phyloP scores from a whole-genome alignment of 805 yeast genomes.

The Sungouiella blattae region DNA sequence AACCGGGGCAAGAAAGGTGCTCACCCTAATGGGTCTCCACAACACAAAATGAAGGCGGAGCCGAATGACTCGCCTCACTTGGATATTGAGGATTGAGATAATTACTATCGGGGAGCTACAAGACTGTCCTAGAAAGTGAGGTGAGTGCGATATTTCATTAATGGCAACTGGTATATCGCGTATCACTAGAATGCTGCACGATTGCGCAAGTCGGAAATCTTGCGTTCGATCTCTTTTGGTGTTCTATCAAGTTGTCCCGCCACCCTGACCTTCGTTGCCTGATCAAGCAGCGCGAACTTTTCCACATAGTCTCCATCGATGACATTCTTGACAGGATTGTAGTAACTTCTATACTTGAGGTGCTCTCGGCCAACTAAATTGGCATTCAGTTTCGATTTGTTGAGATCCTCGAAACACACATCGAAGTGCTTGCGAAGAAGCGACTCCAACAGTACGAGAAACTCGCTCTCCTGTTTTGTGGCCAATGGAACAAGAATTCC shows the following conservation, averaged over 20 bases:
- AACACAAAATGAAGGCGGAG: too few species aligned
- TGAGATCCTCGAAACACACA: conserved; percentile 22
- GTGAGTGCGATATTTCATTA: too few species aligned
- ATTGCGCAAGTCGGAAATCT: conserved; percentile 50
- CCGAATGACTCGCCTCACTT: too few species aligned
- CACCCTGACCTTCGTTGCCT: conserved; percentile 32
- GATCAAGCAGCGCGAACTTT: conserved; percentile 37
- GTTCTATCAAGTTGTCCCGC: conserved; percentile 43
- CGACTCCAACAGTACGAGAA: conserved; percentile 54
- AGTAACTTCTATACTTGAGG: conserved; percentile 67
- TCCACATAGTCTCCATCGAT: conserved; percentile 91
- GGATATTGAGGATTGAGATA: too few species aligned
- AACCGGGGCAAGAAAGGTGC: conserved; percentile 24
- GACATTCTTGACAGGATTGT: conserved; percentile 71
- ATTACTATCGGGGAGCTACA: too few species aligned
- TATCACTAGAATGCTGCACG: conserved; percentile 34
- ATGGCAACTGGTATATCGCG: too few species aligned
- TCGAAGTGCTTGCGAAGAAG: conserved; percentile 32
- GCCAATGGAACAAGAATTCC: conserved; percentile 71
- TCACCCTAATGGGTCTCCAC: background rate
- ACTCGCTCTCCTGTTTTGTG: conserved; percentile 57
- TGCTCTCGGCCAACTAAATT: conserved; percentile 66
- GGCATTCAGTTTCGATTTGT: conserved; percentile 19
- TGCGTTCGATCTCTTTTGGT: conserved; percentile 48
- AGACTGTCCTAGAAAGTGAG: too few species aligned